Conservation (phyloP, 1,284 basidiomycete species). For the Blastosporella zonata region DNA sequence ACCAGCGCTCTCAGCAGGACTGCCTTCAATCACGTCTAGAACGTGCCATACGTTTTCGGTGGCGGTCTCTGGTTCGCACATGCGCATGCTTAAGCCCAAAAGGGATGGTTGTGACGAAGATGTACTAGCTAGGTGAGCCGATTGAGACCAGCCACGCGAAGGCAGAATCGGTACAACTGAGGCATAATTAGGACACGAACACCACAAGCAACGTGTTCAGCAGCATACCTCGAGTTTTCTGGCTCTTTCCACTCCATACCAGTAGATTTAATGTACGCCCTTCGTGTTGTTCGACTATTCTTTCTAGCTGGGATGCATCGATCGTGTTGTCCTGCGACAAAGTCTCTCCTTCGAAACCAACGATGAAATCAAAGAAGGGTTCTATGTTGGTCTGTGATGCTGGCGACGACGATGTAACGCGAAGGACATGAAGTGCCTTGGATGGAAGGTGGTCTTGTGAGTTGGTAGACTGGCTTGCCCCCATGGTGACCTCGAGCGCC, state of each 20-base stretch:
- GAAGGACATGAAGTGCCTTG: conserved; percentile 78
- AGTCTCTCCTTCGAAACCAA: conserved; percentile 80
- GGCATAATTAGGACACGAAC: conserved; percentile 10
- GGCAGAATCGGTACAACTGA: conserved; percentile 84
- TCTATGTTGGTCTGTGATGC: conserved; percentile 85
- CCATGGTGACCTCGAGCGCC: conserved; percentile 57
- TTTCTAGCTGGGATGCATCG: conserved; percentile 74
- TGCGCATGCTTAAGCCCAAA: conserved; percentile 88
- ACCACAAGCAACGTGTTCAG: conserved; percentile 7
- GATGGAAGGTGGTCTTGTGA: conserved; percentile 53
- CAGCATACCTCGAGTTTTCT: conserved; percentile 73
- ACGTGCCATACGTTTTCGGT: conserved; percentile 98
- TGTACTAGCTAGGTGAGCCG: conserved; percentile 26
- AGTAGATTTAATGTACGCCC: conserved; percentile 74
- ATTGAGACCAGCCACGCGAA: conserved; percentile 78
- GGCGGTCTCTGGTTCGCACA: conserved; percentile 84
- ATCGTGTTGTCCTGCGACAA: conserved; percentile 54
- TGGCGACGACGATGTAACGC: conserved; percentile 85
- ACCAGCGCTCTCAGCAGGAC: conserved; percentile 82
- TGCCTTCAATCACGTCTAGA: conserved; percentile 93
- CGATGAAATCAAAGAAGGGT: conserved; percentile 96
- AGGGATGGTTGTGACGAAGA: conserved; percentile 65
- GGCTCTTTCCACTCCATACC: conserved; percentile 90
- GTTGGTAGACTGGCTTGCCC: conserved; percentile 66
- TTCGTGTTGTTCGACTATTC: conserved; percentile 85